These are phyloP conservation scores for Dryas octopetala DNA, from an alignment of 306 rosid species.

Conservation along the genomic window DNA sequence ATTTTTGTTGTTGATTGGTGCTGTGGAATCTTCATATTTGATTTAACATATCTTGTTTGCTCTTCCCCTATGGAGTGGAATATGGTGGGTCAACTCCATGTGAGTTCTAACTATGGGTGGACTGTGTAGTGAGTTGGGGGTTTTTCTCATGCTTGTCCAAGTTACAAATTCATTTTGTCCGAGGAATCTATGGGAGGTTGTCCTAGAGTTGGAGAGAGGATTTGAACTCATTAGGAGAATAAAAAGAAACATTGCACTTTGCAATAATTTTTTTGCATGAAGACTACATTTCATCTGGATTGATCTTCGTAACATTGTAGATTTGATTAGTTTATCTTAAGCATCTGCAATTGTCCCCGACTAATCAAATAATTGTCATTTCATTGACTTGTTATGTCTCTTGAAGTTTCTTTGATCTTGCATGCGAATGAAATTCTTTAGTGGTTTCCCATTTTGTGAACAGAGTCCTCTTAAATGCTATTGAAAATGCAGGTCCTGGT, in stretches of 20 bases:
- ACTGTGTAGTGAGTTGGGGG: no score
- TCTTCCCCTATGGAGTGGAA: background rate
- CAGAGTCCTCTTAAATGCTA: background rate
- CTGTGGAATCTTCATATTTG: background rate
- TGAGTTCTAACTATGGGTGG: background rate
- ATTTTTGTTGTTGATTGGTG: background rate
- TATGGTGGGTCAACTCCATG: background rate
- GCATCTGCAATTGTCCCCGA: background rate
- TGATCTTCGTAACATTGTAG: background rate
- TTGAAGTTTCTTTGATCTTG: background rate
- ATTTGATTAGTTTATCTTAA: background rate
- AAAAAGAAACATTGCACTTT: background rate
- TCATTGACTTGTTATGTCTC: background rate
- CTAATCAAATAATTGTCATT: background rate
- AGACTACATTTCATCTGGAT: background rate
- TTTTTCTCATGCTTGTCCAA: no score
- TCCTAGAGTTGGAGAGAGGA: no score
- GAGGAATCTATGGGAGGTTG: background rate
- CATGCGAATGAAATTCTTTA: slow-evolving; percentile 1
- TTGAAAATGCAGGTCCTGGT: slow-evolving; percentile 46
- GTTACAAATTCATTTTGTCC: background rate
- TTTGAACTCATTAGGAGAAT: background rate
- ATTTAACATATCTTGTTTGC: background rate
- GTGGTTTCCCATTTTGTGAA: background rate
- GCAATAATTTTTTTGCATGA: background rate